Evolutionary conservation across 169 alveolate genomes (phyloP), one percentile per base, ranked within the genome.

Genomic region (Theileria orientalis): DNA sequence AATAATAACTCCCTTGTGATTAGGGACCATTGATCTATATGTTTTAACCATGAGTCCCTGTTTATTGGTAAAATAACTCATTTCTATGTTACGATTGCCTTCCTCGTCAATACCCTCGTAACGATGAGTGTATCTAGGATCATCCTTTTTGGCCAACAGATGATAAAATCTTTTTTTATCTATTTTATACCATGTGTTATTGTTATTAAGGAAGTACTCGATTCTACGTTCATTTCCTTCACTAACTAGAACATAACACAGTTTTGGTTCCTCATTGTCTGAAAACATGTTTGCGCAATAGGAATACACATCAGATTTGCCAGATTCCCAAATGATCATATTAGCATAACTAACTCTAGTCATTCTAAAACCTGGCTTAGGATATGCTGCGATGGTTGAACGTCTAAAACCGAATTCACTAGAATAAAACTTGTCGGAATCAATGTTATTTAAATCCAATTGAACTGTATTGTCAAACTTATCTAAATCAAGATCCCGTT

Each of bases 61-160:
- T 59, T 54, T 72, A 68, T 87, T 87, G 37, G 61, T 75, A 69
- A 87, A 87, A 8, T 73, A 67, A 83, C 89, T 78, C 60, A 64
- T 57, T 30, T 63, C 57, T 6, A 74, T 71, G 3, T 40, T 70
- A 11, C 85, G 88, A 32, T 74, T 76, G 46, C 68, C 64, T 11
- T 44, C 52, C 44, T 21, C 62, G 32, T 62, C 57, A 44, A 41
- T 41, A 5, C 69, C 74, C 42, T 11, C 5, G 3, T 5, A 3
- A 25, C 30, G 69, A 11, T 60, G 13, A 6, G 68, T 59, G 13
- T 59, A 21, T 21, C 68, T 59, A 7, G 68, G 21, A 23, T 5
- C 21, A 59, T 21, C 68, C n/a, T 13, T 35, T 14, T 59, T 21
- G 9, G 49, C 5, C 11, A 59, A 44, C 27, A 25, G n/a, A n/a